phyloP scores from a whole-genome alignment of 257 asterid species.

The Jaltomata sinuosa region DNA sequence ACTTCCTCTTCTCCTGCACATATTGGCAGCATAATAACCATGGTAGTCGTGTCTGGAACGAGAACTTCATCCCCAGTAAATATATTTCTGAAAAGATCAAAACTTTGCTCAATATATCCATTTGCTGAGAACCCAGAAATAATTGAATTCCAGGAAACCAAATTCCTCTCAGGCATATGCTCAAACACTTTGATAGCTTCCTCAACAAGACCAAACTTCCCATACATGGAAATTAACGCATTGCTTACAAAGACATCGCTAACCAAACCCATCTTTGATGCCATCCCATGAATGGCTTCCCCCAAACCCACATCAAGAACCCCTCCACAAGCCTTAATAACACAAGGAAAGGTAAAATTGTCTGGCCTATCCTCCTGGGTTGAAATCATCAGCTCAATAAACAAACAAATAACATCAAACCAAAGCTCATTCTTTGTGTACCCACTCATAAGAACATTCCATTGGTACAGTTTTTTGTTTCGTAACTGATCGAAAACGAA shows the following conservation, averaged over 20 bases:
- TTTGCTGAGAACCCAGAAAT: constrained; percentile 11
- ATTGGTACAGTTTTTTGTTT: constrained; percentile 17
- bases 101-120: constrained; percentile 5
- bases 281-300: constrained; percentile 14
- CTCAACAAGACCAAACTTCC: constrained; percentile 10
- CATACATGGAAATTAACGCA: constrained; percentile 18
- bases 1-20: constrained; percentile 14
- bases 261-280: constrained; percentile 8
- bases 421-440: constrained; percentile 14
- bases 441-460: constrained; percentile 26
- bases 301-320: constrained; percentile 18
- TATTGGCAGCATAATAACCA: constrained; percentile 21
- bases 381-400: constrained; percentile 3
- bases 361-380: constrained; percentile 9
- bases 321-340: constrained; percentile 24
- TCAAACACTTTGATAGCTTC: constrained; percentile 7
- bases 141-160: constrained; percentile 22
- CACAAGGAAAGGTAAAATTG: constrained; percentile 28
- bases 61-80: background rate
- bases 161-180: constrained; percentile 18
- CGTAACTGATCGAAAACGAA: constrained; percentile 7
- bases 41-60: constrained; percentile 20
- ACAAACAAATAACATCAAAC: constrained; percentile 7
- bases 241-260: constrained; percentile 16
- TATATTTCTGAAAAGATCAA: constrained; percentile 3